Conservation (phyloP, 2,329 filamentous ascomycete genomes). For the Claviceps quebecensis region DNA sequence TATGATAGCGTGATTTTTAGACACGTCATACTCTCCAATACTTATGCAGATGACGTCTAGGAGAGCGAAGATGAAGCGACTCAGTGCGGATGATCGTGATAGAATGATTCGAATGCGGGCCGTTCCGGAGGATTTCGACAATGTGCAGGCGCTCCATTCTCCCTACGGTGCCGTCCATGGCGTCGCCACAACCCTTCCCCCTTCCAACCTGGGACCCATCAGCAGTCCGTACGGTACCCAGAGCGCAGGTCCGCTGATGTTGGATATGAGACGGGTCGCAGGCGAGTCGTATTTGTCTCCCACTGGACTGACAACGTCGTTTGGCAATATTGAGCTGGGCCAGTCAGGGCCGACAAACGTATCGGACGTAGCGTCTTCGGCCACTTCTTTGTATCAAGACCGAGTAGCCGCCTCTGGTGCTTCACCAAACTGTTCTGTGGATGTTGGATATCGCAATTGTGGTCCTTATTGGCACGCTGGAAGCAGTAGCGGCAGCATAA, state of each 20-base stretch:
- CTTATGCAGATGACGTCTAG: constrained; percentile 20
- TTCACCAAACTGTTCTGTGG: constrained; percentile 33
- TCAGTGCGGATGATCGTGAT: constrained; percentile 56
- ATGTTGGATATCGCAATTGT: constrained; percentile 9
- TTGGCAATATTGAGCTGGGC: constrained; percentile 52
- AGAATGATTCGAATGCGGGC: constrained; percentile 60
- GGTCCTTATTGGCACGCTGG: constrained; percentile 3
- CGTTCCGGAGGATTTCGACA: constrained; percentile 57
- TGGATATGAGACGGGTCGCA: constrained; percentile 51
- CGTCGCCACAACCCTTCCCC: constrained; percentile 32
- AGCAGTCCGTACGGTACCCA: constrained; percentile 40
- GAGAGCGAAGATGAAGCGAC: constrained; percentile 57
- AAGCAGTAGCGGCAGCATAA: not conserved
- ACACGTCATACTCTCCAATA: not conserved
- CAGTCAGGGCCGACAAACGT: constrained; percentile 34
- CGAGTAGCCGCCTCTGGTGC: constrained; percentile 40
- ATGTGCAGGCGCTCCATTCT: constrained; percentile 53
- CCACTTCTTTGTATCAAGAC: constrained; percentile 40
- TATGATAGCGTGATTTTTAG: constrained; percentile 26
- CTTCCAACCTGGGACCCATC: constrained; percentile 28
- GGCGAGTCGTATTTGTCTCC: constrained; percentile 54
- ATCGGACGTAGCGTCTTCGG: constrained; percentile 42
- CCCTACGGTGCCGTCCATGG: constrained; percentile 49
- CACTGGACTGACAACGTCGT: constrained; percentile 51
- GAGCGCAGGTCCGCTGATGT: constrained; percentile 53